Conservation (phyloP, 352 stramenopile genomes). For the Pythium grandisporangium region DNA sequence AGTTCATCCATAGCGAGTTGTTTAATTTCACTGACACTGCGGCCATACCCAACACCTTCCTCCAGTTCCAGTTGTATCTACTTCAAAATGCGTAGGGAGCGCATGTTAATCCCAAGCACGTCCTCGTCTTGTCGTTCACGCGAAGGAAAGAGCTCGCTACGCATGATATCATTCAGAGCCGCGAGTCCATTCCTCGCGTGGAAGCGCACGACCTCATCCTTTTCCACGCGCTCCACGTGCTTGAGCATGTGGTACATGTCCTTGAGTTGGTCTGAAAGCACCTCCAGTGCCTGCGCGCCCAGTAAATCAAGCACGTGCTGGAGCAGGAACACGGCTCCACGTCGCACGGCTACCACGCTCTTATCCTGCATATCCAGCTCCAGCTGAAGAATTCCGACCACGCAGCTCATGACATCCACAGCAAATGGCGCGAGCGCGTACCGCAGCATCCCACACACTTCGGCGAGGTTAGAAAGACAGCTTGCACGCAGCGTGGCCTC, state of each 20-base stretch:
- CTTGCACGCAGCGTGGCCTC: constrained; percentile 67
- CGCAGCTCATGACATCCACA: constrained; percentile 65
- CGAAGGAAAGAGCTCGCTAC: constrained; percentile 54
- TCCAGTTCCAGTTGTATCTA: too few species aligned
- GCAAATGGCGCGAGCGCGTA: constrained; percentile 69
- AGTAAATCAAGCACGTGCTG: constrained; percentile 70
- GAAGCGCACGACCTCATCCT: constrained; percentile 53
- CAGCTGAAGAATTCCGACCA: constrained; percentile 71
- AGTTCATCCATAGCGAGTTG: too few species aligned
- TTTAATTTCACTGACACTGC: too few species aligned
- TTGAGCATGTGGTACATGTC: constrained; percentile 75
- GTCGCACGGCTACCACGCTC: constrained; percentile 48
- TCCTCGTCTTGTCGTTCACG: constrained; percentile 23
- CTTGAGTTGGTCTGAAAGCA: constrained; percentile 62
- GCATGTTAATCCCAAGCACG: constrained; percentile 21
- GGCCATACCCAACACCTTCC: too few species aligned
- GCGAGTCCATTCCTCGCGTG: constrained; percentile 46
- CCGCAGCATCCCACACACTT: constrained; percentile 64
- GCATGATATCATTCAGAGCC: constrained; percentile 59
- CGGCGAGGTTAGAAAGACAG: constrained; percentile 83
- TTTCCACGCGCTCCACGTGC: constrained; percentile 47
- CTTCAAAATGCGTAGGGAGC: constrained; percentile 45
- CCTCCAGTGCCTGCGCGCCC: constrained; percentile 63
- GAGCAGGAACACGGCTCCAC: constrained; percentile 68
- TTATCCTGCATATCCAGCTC: constrained; percentile 30